Conservation (phyloP, 208 protist species). For the Trypanosoma melophagium region DNA sequence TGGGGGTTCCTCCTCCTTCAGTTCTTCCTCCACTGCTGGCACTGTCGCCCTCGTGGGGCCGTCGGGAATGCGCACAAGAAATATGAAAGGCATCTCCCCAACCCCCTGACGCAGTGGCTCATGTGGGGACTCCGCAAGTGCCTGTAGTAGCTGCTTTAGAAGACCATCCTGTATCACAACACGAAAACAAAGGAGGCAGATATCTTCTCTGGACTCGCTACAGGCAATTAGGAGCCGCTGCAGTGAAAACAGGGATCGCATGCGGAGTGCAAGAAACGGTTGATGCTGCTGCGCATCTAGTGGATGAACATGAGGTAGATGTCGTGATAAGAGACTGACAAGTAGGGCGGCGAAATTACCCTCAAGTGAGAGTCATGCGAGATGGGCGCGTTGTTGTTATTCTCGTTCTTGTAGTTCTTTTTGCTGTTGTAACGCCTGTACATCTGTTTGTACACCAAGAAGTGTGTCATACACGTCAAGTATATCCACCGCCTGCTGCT, state of each 20-base stretch:
- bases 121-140: constrained; percentile 13
- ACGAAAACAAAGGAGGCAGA: constrained; percentile 2
- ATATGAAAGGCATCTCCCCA: constrained; percentile 19
- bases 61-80: constrained; percentile 15
- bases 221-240: constrained; percentile 12
- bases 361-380: constrained; percentile 7
- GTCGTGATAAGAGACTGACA: constrained; percentile 4
- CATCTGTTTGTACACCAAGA: not conserved
- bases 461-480: constrained; percentile 25
- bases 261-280: constrained; percentile 23
- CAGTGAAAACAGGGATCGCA: constrained; percentile 6
- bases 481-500: constrained; percentile 25
- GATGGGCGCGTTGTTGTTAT: not conserved
- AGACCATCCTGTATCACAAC: constrained; percentile 6
- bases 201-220: not conserved
- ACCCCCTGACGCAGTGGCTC: constrained; percentile 12
- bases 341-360: constrained; percentile 16
- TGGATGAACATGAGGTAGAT: constrained; percentile 17
- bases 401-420: not conserved
- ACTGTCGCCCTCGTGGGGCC: not conserved
- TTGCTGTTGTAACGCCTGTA: no score
- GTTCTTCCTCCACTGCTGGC: not conserved
- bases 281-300: constrained; percentile 9
- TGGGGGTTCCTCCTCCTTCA: constrained; percentile 1
- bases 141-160: constrained; percentile 10